Evolutionary conservation across 2,329 filamentous ascomycete species (phyloP).

Genomic region (Trichoderma polysporum): DNA sequence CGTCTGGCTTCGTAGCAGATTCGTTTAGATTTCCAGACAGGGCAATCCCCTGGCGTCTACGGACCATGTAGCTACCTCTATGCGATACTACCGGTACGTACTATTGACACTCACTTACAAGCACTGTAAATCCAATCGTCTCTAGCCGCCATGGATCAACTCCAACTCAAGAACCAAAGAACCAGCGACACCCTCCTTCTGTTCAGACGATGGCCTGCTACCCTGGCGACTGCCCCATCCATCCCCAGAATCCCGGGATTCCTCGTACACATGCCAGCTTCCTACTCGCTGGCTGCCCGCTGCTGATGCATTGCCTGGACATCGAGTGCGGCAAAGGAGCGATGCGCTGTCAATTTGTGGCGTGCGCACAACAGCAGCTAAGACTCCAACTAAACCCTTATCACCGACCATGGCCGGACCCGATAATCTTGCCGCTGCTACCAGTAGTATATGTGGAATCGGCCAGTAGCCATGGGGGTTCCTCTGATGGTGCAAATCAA

Average conservation of each 20-base stretch:
- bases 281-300: constrained; percentile 14
- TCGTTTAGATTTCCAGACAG: constrained; percentile 7
- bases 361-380: constrained; percentile 17
- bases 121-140: neutral
- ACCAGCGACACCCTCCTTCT: neutral
- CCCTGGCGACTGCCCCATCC: constrained; percentile 5
- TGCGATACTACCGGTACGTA: too few relatives aligned
- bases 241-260: constrained; percentile 15
- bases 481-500: neutral
- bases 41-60: neutral
- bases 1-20: constrained; percentile 3
- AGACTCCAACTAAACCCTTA: constrained; percentile 14
- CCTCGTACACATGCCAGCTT: constrained; percentile 20
- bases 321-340: constrained; percentile 16
- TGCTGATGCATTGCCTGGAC: constrained; percentile 13
- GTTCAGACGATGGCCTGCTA: neutral
- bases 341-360: constrained; percentile 24
- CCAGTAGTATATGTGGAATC: constrained; percentile 1
- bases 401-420: constrained; percentile 18
- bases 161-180: neutral
- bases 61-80: too few relatives aligned
- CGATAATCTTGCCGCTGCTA: neutral
- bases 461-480: neutral
- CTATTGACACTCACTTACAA: neutral
- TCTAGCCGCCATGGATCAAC: neutral